phyloP scores from a whole-genome alignment of 2,329 filamentous ascomycete genomes.

The Alternaria arbusti region DNA sequence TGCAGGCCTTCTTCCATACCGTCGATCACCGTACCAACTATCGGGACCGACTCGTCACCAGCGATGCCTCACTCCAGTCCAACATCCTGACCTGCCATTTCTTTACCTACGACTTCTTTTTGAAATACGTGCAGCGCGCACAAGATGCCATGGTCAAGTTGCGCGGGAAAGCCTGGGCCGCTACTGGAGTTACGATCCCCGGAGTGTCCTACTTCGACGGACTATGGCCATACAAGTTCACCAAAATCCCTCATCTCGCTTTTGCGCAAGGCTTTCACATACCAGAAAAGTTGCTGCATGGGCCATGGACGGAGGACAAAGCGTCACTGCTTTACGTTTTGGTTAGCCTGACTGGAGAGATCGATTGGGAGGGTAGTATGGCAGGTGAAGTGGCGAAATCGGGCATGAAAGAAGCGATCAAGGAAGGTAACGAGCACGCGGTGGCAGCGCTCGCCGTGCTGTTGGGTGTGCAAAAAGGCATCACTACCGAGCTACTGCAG shows the following conservation, averaged over 20 bases:
- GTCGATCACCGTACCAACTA: conserved; percentile 38
- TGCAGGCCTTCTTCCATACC: conserved; percentile 43
- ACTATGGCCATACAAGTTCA: conserved; percentile 41
- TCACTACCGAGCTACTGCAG: conserved; percentile 37
- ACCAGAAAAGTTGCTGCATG: conserved; percentile 46
- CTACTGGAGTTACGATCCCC: conserved; percentile 33
- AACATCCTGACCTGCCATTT: conserved; percentile 41
- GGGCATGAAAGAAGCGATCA: conserved; percentile 39
- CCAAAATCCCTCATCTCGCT: conserved; percentile 36
- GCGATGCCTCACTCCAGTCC: conserved; percentile 34
- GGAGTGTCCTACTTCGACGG: conserved; percentile 33
- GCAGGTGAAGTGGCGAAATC: conserved; percentile 43
- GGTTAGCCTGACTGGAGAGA: conserved; percentile 41
- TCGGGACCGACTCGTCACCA: conserved; percentile 26
- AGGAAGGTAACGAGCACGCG: conserved; percentile 35
- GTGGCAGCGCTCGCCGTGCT: conserved; percentile 44
- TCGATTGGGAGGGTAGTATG: conserved; percentile 44
- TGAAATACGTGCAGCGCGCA: conserved; percentile 39
- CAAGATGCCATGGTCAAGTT: conserved; percentile 35
- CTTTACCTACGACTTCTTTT: conserved; percentile 47
- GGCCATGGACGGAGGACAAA: conserved; percentile 41
- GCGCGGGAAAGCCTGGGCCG: conserved; percentile 41
- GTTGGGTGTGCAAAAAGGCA: conserved; percentile 35
- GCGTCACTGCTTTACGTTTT: conserved; percentile 42
- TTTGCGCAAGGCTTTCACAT: conserved; percentile 41